A percentile compares a stretch with the other conserved stretches of the same genome.
phyloP scores from a whole-genome alignment of 2,329 filamentous ascomycete species.

The Penicillium occitanis region DNA sequence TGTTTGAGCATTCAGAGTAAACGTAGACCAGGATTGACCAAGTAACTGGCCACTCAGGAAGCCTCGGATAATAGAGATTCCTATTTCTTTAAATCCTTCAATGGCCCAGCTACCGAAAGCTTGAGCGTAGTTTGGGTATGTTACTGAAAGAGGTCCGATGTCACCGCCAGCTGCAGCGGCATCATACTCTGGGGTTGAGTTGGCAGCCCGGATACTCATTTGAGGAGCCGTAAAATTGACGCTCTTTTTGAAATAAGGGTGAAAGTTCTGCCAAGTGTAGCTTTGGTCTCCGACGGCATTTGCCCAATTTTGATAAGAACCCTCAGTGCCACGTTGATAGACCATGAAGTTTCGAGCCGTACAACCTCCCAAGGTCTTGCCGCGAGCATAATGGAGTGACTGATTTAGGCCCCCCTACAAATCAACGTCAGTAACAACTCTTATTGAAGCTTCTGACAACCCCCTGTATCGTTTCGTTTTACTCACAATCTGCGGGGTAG shows the following conservation, averaged over 20 bases:
- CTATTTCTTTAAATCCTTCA: slow-evolving; percentile 26
- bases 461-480: not conserved
- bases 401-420: not conserved
- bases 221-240: slow-evolving; percentile 26
- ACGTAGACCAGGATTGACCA: slow-evolving; percentile 28
- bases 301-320: slow-evolving; percentile 36
- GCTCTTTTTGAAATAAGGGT: slow-evolving; percentile 33
- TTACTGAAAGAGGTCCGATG: slow-evolving; percentile 32
- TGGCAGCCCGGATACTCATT: not conserved
- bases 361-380: slow-evolving; percentile 25
- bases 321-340: slow-evolving; percentile 12
- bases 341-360: slow-evolving; percentile 18
- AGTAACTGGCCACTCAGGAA: slow-evolving; percentile 31
- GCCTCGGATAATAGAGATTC: slow-evolving; percentile 29
- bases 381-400: slow-evolving; percentile 26
- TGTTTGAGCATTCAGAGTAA: slow-evolving; percentile 32
- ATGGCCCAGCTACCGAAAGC: not conserved
- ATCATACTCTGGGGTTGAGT: slow-evolving; percentile 28
- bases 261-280: slow-evolving; percentile 33
- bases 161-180: slow-evolving; percentile 24
- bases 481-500: slow-evolving; percentile 26
- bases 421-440: not conserved
- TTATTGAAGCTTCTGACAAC: not conserved
- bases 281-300: slow-evolving; percentile 37
- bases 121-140: slow-evolving; percentile 23